Percentiles rank a stretch among this genome's conserved stretches.
phyloP scores from a whole-genome alignment of 1,284 basidiomycete genomes.

The Hymenochaete sp. region DNA sequence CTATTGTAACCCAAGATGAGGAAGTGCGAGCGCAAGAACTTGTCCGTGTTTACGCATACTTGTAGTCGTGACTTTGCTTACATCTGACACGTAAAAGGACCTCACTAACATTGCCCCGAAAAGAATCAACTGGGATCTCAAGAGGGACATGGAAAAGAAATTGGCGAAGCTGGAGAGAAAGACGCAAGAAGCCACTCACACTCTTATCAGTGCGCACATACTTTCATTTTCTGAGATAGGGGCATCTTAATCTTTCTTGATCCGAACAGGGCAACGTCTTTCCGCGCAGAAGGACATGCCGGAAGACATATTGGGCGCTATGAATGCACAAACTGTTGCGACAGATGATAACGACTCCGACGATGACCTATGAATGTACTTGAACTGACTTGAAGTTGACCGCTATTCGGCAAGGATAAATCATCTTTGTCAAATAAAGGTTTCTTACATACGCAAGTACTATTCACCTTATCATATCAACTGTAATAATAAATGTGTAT shows the following conservation, averaged over 20 bases:
- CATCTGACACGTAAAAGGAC: conserved; percentile 46
- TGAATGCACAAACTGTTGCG: conserved; percentile 58
- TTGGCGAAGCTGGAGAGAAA: conserved; percentile 80
- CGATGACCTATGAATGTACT: conserved; percentile 31
- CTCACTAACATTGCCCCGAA: conserved; percentile 96
- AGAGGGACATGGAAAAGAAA: conserved; percentile 88
- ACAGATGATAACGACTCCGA: conserved; percentile 45
- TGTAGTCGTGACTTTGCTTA: not conserved
- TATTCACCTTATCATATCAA: not conserved
- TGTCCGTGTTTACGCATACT: conserved; percentile 33
- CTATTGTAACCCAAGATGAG: conserved; percentile 81
- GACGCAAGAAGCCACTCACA: conserved; percentile 88
- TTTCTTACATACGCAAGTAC: not conserved
- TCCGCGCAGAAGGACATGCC: conserved; percentile 67
- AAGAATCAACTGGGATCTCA: conserved; percentile 94
- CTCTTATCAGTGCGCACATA: conserved; percentile 65
- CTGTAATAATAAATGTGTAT: not conserved
- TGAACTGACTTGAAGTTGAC: too few species aligned
- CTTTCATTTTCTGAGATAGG: conserved; percentile 1
- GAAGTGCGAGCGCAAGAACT: conserved; percentile 78
- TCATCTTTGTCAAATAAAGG: too few species aligned
- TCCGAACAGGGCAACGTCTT: conserved; percentile 56
- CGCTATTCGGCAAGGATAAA: too few species aligned
- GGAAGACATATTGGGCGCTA: conserved; percentile 69
- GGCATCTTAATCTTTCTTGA: conserved; percentile 19